Base-by-base conservation (phyloP, 2,329 filamentous ascomycete genomes). In the Trichoderma sp. region DNA sequence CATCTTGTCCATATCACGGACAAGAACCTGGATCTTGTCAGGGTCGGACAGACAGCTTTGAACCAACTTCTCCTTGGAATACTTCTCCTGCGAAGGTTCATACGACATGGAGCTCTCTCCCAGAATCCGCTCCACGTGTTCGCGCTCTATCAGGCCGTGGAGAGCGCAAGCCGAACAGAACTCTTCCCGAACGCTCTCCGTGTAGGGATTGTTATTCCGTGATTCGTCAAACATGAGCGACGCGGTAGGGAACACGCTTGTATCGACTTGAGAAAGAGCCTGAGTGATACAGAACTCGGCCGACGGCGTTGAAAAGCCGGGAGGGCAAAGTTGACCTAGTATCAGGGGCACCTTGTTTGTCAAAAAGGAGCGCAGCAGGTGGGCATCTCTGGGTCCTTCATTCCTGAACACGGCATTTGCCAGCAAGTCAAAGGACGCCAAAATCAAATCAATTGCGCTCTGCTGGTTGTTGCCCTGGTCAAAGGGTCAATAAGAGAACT, bases 81-180 rank as follows among this genome's bases (percentile, higher is more conserved):
- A 92, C 65, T 89, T 89, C 4, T 90, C 89, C 26, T 89, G 85
- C 26, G 88, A 85, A 1, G 92, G 91, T 56, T 93, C 80, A 44
- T 88, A 90, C 69, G 92, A 88, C 80, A 95, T 90, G 0, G 92
- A 91, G 26, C 92, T 89, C 71, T 97, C 93, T 5, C 92, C 93
- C 2, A 97, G 79, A 10, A 99, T 84, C 4, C 85, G 85, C 73
- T 94, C 88, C 17, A 97, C 91, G 57, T 89, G 90, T 41, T 87
- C 83, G 68, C 93, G 88, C 0, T 88, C 86, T 26, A 98, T 88
- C n/a, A 99, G 81, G 0, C 88, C 88, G 75, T 98, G 93, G 45
- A 97, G 82, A 63, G 91, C 92, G 74, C 95, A 99, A 0, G 94
- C 89, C 68, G 96, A 95, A 47, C 96, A 85, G 69, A 98, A 98